A percentile compares a stretch with the other conserved stretches of the same genome.
Evolutionary conservation across 768 basidiomycete species (phyloP).

Genomic region (Suillus ampliporus): DNA sequence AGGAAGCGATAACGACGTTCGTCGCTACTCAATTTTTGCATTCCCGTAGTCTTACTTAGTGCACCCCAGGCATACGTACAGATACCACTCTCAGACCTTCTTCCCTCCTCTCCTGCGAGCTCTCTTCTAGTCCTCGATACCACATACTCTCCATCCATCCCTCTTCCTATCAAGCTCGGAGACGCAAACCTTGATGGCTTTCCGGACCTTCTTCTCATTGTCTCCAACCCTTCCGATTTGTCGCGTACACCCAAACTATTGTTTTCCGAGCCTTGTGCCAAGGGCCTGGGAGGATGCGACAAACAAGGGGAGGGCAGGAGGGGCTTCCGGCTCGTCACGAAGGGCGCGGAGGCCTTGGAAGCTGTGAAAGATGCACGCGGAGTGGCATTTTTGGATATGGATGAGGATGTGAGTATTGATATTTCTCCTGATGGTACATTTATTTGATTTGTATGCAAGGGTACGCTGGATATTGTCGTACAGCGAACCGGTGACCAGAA

Average conservation of each 20-base stretch:
- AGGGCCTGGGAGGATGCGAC: conserved; percentile 62
- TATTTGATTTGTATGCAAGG: conserved; percentile 51
- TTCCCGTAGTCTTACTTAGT: conserved; percentile 6
- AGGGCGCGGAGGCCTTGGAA: conserved; percentile 66
- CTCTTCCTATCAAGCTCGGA: conserved; percentile 80
- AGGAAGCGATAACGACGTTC: conserved; percentile 55
- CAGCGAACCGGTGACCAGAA: conserved; percentile 78
- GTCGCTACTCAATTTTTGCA: conserved; percentile 20
- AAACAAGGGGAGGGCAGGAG: conserved; percentile 56
- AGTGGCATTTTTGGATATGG: conserved; percentile 86
- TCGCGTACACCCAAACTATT: conserved; percentile 64
- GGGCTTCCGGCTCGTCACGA: conserved; percentile 63
- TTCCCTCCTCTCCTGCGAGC: conserved; percentile 47
- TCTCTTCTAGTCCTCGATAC: conserved; percentile 76
- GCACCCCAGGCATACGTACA: conserved; percentile 63
- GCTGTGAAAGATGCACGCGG: conserved; percentile 78
- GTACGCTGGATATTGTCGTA: conserved; percentile 89
- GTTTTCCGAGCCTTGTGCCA: conserved; percentile 65
- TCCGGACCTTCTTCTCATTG: conserved; percentile 79
- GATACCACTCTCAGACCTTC: conserved; percentile 66
- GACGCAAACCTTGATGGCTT: conserved; percentile 95
- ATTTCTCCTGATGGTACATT: conserved; percentile 3
- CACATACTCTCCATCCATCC: conserved; percentile 67
- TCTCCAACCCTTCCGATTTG: conserved; percentile 44
- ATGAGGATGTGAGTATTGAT: conserved; percentile 81